A percentile compares a stretch with the other conserved stretches of the same genome.
These are phyloP conservation scores for Neonectria hederae DNA, from an alignment of 2,329 filamentous ascomycete genomes.

Conservation along the genomic window DNA sequence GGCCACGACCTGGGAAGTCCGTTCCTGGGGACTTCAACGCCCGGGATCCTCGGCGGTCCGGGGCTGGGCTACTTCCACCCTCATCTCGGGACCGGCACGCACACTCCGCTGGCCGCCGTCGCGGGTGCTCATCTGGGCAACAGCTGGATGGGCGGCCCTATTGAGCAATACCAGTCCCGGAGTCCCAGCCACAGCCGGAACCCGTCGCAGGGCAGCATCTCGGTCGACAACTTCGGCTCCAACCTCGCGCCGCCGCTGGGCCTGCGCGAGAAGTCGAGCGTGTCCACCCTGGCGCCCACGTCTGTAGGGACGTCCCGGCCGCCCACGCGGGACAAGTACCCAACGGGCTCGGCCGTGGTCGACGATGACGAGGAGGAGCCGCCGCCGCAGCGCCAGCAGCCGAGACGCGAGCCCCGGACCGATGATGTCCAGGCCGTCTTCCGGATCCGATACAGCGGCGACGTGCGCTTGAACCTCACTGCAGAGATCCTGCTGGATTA, in stretches of 20 bases:
- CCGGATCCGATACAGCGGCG: constrained; percentile 87
- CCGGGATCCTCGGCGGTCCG: constrained; percentile 74
- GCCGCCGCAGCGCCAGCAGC: constrained; percentile 24
- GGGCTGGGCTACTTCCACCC: constrained; percentile 87
- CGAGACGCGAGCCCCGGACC: constrained; percentile 75
- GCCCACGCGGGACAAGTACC: constrained; percentile 62
- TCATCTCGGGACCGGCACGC: constrained; percentile 78
- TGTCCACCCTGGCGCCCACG: constrained; percentile 69
- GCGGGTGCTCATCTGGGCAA: constrained; percentile 67
- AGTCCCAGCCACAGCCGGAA: constrained; percentile 53
- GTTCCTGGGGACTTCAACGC: constrained; percentile 68
- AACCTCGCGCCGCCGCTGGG: constrained; percentile 52
- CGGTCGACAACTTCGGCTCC: constrained; percentile 52
- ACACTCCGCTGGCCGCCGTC: constrained; percentile 82
- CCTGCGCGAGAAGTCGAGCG: constrained; percentile 68
- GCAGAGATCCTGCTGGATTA: constrained; percentile 97
- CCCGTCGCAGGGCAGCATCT: constrained; percentile 58
- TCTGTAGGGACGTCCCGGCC: constrained; percentile 64
- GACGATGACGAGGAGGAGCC: constrained; percentile 50
- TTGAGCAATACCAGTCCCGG: constrained; percentile 23
- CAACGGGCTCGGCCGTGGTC: constrained; percentile 50
- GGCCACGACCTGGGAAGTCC: constrained; percentile 61
- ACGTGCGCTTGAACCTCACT: constrained; percentile 87
- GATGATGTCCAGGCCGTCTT: constrained; percentile 95
- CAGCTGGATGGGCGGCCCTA: constrained; percentile 47